Evolutionary conservation across 2,329 filamentous ascomycete genomes (phyloP).

Genomic region (Capronia coronata): DNA sequence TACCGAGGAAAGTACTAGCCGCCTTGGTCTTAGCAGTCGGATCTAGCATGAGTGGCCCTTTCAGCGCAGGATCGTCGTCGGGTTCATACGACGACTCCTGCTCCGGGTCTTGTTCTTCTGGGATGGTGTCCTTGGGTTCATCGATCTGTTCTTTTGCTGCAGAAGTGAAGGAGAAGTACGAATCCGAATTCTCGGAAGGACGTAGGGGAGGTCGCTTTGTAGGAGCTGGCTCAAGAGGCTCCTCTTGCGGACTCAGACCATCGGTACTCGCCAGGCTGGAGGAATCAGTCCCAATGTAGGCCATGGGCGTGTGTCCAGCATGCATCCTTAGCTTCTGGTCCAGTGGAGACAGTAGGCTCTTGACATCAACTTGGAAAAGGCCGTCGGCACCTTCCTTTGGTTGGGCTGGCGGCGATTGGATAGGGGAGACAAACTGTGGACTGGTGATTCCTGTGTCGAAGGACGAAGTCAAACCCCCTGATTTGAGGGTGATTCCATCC

Average conservation of each 20-base stretch:
- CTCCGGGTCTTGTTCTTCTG: conserved; percentile 10
- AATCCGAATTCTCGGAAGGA: conserved; percentile 36
- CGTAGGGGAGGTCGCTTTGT: conserved; percentile 29
- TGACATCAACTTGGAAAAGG: conserved; percentile 29
- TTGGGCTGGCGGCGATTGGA: conserved; percentile 26
- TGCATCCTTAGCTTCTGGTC: conserved; percentile 38
- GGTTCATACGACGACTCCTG: conserved; percentile 26
- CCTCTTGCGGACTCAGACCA: conserved; percentile 28
- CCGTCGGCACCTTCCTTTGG: conserved; percentile 24
- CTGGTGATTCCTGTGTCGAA: conserved; percentile 41
- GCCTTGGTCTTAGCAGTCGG: conserved; percentile 38
- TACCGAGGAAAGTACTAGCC: conserved; percentile 36
- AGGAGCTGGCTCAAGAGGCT: conserved; percentile 32
- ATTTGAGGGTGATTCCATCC: conserved; percentile 45
- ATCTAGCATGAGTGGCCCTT: conserved; percentile 39
- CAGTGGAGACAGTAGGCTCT: conserved; percentile 32
- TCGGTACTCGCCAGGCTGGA: conserved; percentile 26
- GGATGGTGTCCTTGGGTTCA: conserved; percentile 6
- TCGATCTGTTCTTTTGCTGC: conserved; percentile 2
- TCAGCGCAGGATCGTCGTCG: conserved; percentile 40
- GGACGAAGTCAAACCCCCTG: conserved; percentile 39
- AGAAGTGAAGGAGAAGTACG: conserved; percentile 35
- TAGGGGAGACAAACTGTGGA: conserved; percentile 35
- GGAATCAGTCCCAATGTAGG: conserved; percentile 35
- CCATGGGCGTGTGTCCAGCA: conserved; percentile 43